phyloP scores from a whole-genome alignment of 2,329 filamentous ascomycete genomes.

The Pseudogymnoascus sp. region DNA sequence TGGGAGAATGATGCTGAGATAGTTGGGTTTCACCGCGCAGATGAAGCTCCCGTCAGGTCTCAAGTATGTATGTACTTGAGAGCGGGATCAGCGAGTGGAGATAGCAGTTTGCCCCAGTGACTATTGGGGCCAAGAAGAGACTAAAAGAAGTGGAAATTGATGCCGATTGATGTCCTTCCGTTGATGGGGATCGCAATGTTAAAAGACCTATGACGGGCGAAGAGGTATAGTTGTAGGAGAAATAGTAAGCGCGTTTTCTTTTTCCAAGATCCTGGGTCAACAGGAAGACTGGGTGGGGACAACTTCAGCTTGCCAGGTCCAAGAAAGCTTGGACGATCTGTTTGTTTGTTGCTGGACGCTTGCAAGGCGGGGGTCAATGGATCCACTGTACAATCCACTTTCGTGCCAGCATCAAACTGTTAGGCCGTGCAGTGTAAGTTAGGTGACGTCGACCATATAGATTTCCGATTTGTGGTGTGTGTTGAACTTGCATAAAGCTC shows the following conservation, averaged over 20 bases:
- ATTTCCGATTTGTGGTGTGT: background rate
- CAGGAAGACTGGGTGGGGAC: background rate
- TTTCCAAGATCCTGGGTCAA: background rate
- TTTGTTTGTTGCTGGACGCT: background rate
- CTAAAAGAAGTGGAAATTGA: background rate
- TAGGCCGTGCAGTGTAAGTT: background rate
- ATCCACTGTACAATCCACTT: background rate
- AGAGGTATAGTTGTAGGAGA: background rate
- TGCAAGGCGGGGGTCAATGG: background rate
- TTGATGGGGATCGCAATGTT: background rate
- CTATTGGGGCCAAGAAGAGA: background rate
- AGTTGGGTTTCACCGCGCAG: background rate
- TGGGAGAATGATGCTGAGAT: background rate
- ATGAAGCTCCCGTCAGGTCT: background rate
- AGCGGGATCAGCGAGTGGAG: background rate
- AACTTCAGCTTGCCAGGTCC: background rate
- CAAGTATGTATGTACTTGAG: background rate
- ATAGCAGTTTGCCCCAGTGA: background rate
- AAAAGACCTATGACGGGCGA: background rate
- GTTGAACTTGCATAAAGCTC: background rate
- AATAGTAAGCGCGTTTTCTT: background rate
- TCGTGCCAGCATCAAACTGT: background rate
- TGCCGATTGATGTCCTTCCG: background rate
- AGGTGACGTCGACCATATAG: background rate
- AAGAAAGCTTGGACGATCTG: slow-evolving; percentile 2